Evolutionary conservation across 2,329 filamentous ascomycete genomes (phyloP).

Genomic region (Talaromyces sp.): DNA sequence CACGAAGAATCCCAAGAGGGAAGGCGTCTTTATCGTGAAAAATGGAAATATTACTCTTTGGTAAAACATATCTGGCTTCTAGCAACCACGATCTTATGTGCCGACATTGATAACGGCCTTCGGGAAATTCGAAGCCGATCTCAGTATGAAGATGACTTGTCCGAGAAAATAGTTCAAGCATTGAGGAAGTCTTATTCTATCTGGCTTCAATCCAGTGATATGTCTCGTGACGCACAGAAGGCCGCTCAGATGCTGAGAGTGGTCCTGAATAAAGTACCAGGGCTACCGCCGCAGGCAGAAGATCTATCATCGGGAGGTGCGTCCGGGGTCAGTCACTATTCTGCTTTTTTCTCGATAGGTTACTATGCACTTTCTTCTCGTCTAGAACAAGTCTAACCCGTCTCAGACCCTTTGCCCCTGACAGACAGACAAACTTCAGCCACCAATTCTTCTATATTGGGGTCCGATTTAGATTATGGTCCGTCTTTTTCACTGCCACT

Average conservation of each 20-base stretch:
- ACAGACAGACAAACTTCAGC: neutral
- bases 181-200: slow-evolving; percentile 5
- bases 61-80: slow-evolving; percentile 8
- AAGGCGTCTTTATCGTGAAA: slow-evolving; percentile 4
- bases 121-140: neutral
- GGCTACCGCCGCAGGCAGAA: neutral
- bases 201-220: neutral
- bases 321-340: neutral
- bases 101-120: slow-evolving; percentile 1
- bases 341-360: neutral
- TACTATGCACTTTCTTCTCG: neutral
- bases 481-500: neutral
- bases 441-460: neutral
- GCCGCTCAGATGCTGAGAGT: slow-evolving; percentile 4
- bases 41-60: slow-evolving; percentile 6
- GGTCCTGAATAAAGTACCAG: slow-evolving; percentile 4
- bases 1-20: slow-evolving; percentile 9
- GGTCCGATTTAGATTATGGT: neutral
- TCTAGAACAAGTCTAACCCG: neutral
- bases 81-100: slow-evolving; percentile 9
- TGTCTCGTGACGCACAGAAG: slow-evolving; percentile 6
- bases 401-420: neutral
- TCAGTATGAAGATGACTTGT: neutral
- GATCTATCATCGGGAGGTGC: neutral
- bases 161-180: neutral